Conservation (phyloP, 2,329 filamentous ascomycete genomes). For the Aspergillus phoenicis region DNA sequence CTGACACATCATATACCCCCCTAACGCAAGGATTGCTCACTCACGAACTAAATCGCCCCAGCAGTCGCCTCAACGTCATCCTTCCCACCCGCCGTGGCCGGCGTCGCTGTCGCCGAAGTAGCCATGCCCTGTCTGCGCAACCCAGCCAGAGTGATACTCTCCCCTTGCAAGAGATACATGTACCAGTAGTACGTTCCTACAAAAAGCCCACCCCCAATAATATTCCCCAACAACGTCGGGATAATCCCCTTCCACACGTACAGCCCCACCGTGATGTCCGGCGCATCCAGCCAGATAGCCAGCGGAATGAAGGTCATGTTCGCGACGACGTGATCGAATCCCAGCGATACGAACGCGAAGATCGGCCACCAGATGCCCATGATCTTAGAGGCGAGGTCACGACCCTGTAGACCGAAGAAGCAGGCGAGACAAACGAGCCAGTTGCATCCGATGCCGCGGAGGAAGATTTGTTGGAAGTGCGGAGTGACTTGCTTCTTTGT, state of each 20-base stretch:
- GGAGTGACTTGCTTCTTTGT: conserved; percentile 54
- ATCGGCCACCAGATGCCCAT: conserved; percentile 60
- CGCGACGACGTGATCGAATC: conserved; percentile 60
- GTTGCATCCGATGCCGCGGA: conserved; percentile 59
- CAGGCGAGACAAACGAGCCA: conserved; percentile 61
- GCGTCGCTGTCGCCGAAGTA: background rate
- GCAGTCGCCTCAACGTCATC: background rate
- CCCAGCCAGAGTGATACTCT: conserved; percentile 21
- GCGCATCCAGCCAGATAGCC: conserved; percentile 53
- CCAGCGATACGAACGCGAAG: conserved; percentile 57
- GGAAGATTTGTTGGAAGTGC: conserved; percentile 56
- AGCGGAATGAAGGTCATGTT: conserved; percentile 60
- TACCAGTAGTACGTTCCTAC: conserved; percentile 53
- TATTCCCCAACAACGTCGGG: conserved; percentile 56
- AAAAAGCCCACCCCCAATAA: conserved; percentile 57
- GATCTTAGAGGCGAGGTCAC: conserved; percentile 57
- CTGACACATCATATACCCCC: background rate
- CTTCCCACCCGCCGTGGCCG: background rate
- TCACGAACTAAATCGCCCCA: background rate
- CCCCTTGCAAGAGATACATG: conserved; percentile 41
- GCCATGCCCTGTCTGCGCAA: conserved; percentile 9
- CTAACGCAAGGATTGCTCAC: no score
- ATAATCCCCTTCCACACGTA: conserved; percentile 63
- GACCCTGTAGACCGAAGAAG: conserved; percentile 49
- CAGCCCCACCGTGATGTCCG: conserved; percentile 49